Evolutionary conservation across 208 protist genomes (phyloP), one percentile per base, ranked within the genome.

Genomic region (Crithidia fasciculata): DNA sequence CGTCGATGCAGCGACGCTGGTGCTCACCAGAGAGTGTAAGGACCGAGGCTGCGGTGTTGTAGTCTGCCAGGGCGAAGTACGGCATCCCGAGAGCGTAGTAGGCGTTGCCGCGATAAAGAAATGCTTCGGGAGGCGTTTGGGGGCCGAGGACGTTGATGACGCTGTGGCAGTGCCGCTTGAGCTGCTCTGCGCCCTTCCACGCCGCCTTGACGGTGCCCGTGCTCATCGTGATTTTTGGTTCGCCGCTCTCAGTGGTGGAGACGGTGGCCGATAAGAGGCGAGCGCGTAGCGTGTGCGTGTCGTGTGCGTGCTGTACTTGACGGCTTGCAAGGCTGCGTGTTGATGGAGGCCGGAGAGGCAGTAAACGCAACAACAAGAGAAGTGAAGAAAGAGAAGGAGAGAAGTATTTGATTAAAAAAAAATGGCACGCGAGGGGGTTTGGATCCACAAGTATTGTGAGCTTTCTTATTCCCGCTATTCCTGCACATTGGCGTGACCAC

Each of bases 61-160:
- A 96, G 85, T 96, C 92, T 2, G 92, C 88, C 28, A 96, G 56
- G 13, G 92, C 92, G 68, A 96, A 88, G 74, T 92, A 96, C 2
- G 92, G 92, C 71, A 87, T 81, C 1, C 89, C 89, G 10, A 96
- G 77, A 8, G 84, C 88, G 69, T 86, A 93, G 78, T 96, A 96
- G 52, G 92, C 92, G 78, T 96, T 95, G 15, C 88, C 92, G 53
- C 92, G 87, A 70, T 84, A 95, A 52, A 96, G 76, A 71, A 96
- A 96, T 0, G 82, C 88, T 76, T 96, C 89, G 2, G 92, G 89
- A 19, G 90, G 89, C 9, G 81, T 89, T 41, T 81, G 64, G 9
- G 92, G 71, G 28, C 92, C 89, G 10, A 96, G 75, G n/a, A 86
- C 86, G 67, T 92, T 86, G 69, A 96, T 94, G 18, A 95, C 80